Evolutionary conservation across 768 basidiomycete species (phyloP).

Genomic region (Tylopilus vinaceipallidus): DNA sequence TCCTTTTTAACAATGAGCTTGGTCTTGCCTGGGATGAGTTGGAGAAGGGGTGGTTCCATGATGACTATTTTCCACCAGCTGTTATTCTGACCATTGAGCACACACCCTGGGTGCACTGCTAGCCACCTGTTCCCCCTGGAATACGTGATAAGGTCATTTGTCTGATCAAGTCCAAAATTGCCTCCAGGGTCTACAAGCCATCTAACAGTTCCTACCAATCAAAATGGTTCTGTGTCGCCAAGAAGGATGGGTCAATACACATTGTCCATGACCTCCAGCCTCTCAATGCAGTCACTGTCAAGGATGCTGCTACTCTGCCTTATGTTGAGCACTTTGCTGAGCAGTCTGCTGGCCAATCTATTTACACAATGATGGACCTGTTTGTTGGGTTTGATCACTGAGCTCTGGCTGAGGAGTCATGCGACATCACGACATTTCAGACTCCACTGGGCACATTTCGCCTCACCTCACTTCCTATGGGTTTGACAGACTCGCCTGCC

Average conservation of each 20-base stretch:
- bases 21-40: conserved; percentile 40
- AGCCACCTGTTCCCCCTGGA: conserved; percentile 32
- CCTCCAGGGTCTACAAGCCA: conserved; percentile 38
- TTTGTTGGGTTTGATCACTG: not conserved
- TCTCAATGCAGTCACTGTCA: conserved; percentile 16
- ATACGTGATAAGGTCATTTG: conserved; percentile 23
- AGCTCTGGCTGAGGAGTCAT: conserved; percentile 3
- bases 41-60: conserved; percentile 34
- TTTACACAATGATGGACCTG: not conserved
- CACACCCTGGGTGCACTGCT: conserved; percentile 30
- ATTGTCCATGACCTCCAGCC: conserved; percentile 27
- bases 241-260: conserved; percentile 24
- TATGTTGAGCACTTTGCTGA: conserved; percentile 16
- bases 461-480: conserved; percentile 39
- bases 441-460: conserved; percentile 36
- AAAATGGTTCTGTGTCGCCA: conserved; percentile 39
- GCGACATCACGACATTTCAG: conserved; percentile 43
- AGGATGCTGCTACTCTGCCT: conserved; percentile 9
- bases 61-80: conserved; percentile 35
- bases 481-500: conserved; percentile 39
- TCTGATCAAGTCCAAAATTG: conserved; percentile 36
- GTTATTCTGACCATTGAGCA: conserved; percentile 36
- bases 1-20: conserved; percentile 30
- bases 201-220: conserved; percentile 39
- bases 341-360: conserved; percentile 8